Evolutionary conservation across 2,329 filamentous ascomycete species (phyloP).

Genomic region (Xylariaceae sp.): DNA sequence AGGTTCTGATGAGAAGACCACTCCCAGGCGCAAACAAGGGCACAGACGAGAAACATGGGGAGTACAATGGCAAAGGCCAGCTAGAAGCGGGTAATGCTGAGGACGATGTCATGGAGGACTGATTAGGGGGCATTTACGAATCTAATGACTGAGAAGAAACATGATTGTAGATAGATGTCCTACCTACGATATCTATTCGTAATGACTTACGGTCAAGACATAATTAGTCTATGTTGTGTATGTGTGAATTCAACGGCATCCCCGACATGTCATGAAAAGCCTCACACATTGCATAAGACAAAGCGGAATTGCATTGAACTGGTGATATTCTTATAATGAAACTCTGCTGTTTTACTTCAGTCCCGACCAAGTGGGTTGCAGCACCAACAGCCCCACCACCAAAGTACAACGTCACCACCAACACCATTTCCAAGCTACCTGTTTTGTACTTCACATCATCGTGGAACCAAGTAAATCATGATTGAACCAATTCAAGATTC

Average conservation of each 20-base stretch:
- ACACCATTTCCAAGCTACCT: background rate
- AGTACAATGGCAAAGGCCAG: background rate
- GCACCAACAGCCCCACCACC: background rate
- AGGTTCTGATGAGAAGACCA: constrained; percentile 8
- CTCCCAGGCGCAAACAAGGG: background rate
- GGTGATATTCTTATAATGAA: background rate
- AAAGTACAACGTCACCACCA: background rate
- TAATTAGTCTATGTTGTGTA: too few relatives aligned
- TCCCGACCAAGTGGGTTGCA: background rate
- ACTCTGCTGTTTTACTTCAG: background rate
- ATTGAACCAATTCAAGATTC: constrained; percentile 16
- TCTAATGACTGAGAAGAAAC: too few relatives aligned
- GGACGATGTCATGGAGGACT: background rate
- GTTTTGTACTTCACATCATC: background rate
- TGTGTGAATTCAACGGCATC: too few relatives aligned
- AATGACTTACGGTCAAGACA: background rate
- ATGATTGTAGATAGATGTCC: too few relatives aligned
- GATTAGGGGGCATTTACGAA: background rate
- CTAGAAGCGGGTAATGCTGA: background rate
- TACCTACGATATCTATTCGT: too few relatives aligned
- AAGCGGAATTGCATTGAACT: background rate
- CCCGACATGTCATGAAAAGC: background rate
- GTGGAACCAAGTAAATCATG: constrained; percentile 20
- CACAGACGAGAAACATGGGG: background rate
- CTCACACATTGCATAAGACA: background rate